These are phyloP conservation scores for Fomitopsis schrenkii DNA, from an alignment of 1,284 basidiomycete species.

Conservation along the genomic window DNA sequence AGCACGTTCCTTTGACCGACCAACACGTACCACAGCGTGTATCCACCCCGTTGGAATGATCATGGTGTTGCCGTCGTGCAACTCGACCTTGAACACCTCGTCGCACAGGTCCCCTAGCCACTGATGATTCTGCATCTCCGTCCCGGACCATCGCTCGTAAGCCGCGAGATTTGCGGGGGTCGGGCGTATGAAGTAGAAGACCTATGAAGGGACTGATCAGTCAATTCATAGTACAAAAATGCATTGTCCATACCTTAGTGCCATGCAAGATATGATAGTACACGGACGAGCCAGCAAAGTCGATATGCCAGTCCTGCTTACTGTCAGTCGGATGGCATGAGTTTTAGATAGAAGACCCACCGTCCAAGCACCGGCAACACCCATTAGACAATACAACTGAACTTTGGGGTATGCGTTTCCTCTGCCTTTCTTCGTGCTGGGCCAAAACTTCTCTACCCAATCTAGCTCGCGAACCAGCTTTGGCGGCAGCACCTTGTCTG, in stretches of 20 bases:
- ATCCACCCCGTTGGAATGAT: slow-evolving; percentile 98
- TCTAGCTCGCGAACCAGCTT: slow-evolving; percentile 85
- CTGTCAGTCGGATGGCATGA: slow-evolving; percentile 1
- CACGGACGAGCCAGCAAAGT: slow-evolving; percentile 93
- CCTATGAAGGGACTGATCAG: slow-evolving; percentile 38
- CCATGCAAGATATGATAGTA: slow-evolving; percentile 90
- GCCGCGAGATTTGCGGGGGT: slow-evolving; percentile 86
- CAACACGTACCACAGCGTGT: slow-evolving; percentile 80
- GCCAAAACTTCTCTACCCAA: slow-evolving; percentile 98
- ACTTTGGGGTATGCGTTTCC: slow-evolving; percentile 88
- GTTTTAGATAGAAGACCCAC: slow-evolving; percentile 39
- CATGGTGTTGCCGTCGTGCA: slow-evolving; percentile 90
- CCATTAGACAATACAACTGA: slow-evolving; percentile 95
- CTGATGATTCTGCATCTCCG: slow-evolving; percentile 79
- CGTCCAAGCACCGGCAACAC: slow-evolving; percentile 85
- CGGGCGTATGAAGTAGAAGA: slow-evolving; percentile 94
- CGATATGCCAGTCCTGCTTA: slow-evolving; percentile 89
- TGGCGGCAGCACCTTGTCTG: slow-evolving; percentile 76
- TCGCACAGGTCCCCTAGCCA: slow-evolving; percentile 94
- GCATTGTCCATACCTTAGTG: slow-evolving; percentile 54
- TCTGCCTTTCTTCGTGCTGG: slow-evolving; percentile 65
- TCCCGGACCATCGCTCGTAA: slow-evolving; percentile 87
- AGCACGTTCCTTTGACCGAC: neutral
- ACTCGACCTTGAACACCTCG: slow-evolving; percentile 81
- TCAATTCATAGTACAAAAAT: neutral